Base-by-base conservation (phyloP, 2,329 filamentous ascomycete species). In the Colletotrichum higginsianum region DNA sequence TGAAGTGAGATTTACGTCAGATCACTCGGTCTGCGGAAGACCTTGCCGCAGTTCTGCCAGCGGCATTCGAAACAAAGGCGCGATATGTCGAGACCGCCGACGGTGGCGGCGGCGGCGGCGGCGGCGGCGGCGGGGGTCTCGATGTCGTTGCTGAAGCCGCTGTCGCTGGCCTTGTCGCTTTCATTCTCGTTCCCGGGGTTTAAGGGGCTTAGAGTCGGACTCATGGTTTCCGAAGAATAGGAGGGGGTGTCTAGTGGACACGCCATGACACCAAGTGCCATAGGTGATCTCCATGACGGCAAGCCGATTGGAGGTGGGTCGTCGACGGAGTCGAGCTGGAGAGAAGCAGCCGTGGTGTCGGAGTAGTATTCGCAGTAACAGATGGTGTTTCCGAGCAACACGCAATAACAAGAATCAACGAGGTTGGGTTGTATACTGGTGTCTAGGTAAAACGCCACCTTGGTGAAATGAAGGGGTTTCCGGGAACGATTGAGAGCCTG, bases 261-360 rank as follows among this genome's bases (percentile, higher is more conserved):
- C 72, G 58, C 73, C 73, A 66, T 74, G 73, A 63, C 72, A 74
- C 73, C 73, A 74, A 58, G 67, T 74, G 57, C 73, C 73, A 55
- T 67, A 68, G 71, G 71, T 66, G 65, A 74, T 58, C 72, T 74
- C 71, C 71, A 74, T 74, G 71, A 30, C 50, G 40, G 52, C 56
- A 63, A 47, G 35, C 58, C 55, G 57, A 42, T 63, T 7, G 55
- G 44, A 42, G 73, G 61, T 4, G 65, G 66, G 21, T 74, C 73
- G 62, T 70, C 67, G 56, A 74, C 71, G 42, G 73, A 66, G 35
- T 74, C 72, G 44, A 69, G 23, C 30, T 65, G 52, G 15, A 65
- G 26, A 18, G 53, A 55, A 4, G 65, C 21, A 13, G 61, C 35
- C 47, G 65, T 63, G 44, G 30, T 42, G 55, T 71, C 61, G 35